phyloP scores from a whole-genome alignment of 148 eudicot species.

The Diospyros kaki region DNA sequence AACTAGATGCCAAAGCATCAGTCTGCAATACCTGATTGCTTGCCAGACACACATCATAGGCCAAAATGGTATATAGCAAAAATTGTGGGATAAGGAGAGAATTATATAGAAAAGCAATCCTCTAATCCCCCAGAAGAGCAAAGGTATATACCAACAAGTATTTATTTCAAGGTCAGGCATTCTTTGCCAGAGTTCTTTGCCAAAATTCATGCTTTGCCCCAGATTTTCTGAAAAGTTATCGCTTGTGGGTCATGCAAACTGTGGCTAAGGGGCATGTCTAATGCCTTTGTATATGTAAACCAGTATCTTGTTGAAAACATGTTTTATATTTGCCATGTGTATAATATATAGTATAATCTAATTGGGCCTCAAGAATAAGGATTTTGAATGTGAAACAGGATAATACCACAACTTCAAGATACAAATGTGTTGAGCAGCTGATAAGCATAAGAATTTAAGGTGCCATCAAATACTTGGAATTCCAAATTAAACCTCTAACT shows the following conservation, averaged over 20 bases:
- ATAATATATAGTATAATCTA: too few species aligned
- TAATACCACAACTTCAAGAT: too few species aligned
- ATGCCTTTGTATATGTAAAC: too few species aligned
- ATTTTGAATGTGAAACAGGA: too few species aligned
- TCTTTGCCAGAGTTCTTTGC: not conserved
- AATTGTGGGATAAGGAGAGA: not conserved
- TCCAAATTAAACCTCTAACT: too few species aligned
- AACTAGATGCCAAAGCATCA: not conserved
- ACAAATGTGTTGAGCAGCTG: too few species aligned
- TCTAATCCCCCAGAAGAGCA: not conserved
- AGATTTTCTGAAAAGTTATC: not conserved
- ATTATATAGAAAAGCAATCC: not conserved
- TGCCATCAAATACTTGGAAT: too few species aligned
- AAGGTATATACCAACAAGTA: not conserved
- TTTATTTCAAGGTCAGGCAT: not conserved
- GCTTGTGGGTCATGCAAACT: not conserved
- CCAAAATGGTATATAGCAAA: not conserved
- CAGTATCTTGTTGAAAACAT: too few species aligned
- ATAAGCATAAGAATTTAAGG: too few species aligned
- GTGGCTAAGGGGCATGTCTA: not conserved
- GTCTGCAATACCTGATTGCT: not conserved
- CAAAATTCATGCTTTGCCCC: not conserved
- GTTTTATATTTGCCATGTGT: too few species aligned
- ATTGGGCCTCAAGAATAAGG: too few species aligned
- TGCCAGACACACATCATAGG: not conserved